A percentile compares a stretch with the other conserved stretches of the same genome.
Conservation (phyloP, 1,284 basidiomycete species). For the Trichosporon asahii region DNA sequence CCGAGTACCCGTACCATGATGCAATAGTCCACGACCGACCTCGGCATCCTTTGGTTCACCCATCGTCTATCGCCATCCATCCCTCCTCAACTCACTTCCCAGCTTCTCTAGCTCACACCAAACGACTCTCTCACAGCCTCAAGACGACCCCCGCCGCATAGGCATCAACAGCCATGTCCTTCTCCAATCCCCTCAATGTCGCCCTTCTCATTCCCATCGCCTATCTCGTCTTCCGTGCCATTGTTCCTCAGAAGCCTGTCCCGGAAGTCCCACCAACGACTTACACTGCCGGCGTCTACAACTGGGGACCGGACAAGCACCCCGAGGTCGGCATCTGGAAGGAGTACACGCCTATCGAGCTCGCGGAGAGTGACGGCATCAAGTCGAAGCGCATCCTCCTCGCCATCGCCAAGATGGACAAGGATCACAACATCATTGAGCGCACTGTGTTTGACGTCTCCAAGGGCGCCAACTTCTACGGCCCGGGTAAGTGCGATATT, state of each 20-base stretch:
- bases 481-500: constrained; percentile 64
- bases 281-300: constrained; percentile 60
- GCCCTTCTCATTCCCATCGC: constrained; percentile 73
- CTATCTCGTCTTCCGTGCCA: constrained; percentile 68
- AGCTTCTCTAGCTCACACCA: not conserved
- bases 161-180: constrained; percentile 28
- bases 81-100: not conserved
- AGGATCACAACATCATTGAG: constrained; percentile 54
- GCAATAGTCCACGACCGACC: not conserved
- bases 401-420: constrained; percentile 66
- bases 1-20: not conserved
- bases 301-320: constrained; percentile 78
- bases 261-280: constrained; percentile 25
- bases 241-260: constrained; percentile 60
- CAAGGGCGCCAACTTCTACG: constrained; percentile 82
- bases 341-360: constrained; percentile 70
- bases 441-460: constrained; percentile 89
- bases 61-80: not conserved
- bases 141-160: not conserved
- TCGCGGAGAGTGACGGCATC: constrained; percentile 65
- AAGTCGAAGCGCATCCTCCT: constrained; percentile 69
- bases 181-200: constrained; percentile 53
- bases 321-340: constrained; percentile 70
- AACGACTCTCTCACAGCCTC: not conserved
- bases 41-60: not conserved